Conservation (phyloP, 2,329 filamentous ascomycete genomes). For the Fusarium virguliforme region DNA sequence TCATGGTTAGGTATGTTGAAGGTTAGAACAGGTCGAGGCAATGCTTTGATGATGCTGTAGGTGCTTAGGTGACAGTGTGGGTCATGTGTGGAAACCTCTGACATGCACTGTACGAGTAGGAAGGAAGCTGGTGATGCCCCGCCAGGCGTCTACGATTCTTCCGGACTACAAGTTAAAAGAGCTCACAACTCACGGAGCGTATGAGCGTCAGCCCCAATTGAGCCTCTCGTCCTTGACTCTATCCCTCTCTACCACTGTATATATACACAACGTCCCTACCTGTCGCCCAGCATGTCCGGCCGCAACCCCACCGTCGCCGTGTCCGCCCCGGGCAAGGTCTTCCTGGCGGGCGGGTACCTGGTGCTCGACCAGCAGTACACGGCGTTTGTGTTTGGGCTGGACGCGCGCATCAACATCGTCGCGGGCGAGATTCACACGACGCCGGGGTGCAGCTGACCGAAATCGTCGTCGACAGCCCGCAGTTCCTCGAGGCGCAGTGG, state of each 20-base stretch:
- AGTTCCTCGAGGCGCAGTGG: slow-evolving; percentile 91
- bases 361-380: slow-evolving; percentile 92
- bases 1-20: background rate
- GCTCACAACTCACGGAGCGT: slow-evolving; percentile 25
- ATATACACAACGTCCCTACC: background rate
- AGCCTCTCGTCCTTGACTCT: background rate
- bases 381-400: slow-evolving; percentile 79
- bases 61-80: slow-evolving; percentile 38
- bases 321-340: slow-evolving; percentile 95
- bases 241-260: background rate
- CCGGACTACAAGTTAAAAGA: slow-evolving; percentile 37
- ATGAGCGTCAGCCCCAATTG: slow-evolving; percentile 14
- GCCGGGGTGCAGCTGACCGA: slow-evolving; percentile 76
- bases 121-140: slow-evolving; percentile 39
- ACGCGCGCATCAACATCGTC: slow-evolving; percentile 77
- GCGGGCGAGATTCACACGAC: slow-evolving; percentile 72
- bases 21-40: background rate
- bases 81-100: background rate
- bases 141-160: slow-evolving; percentile 45
- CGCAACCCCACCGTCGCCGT: slow-evolving; percentile 69
- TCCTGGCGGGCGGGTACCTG: slow-evolving; percentile 94
- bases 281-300: slow-evolving; percentile 37
- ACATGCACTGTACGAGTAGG: slow-evolving; percentile 41
- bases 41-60: background rate
- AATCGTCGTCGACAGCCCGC: slow-evolving; percentile 91